Evolutionary conservation across 2,329 filamentous ascomycete genomes (phyloP), one percentile per base, ranked within the genome.

Genomic region (Fusarium duplospermum): DNA sequence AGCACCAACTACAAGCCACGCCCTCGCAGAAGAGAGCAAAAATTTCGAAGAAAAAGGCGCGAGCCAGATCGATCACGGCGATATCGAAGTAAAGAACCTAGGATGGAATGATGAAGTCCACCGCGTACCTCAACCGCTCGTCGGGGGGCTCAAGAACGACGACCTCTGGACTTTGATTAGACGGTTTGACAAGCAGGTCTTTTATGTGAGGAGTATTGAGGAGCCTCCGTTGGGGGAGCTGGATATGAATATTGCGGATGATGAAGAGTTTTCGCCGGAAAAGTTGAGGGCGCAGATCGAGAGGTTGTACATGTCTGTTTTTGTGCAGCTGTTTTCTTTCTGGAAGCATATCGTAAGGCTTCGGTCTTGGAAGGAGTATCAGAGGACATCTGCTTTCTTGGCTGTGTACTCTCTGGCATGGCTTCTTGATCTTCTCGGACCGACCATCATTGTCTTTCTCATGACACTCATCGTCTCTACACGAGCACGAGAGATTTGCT

Each of bases 231-330:
- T 93, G 1, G 93, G 92, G 7, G 90, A 91, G 16, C 84, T 97
- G 40, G 94, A 97, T 80, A 87, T 97, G 67, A 94, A 95, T 75
- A 92, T 94, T 65, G 92, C 93, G 6, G 92, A 95, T 42, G 92
- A 96, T 63, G 94, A 96, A 74, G 93, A 95, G 66, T 96, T 96
- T 80, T 94, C 93, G 0, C 94, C 94, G 0, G 94, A 96, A 78
- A 96, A 96, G 83, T 85, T 97, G 52, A 88, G 94, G 13, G 90
- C 92, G 3, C 94, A 93, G 62, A 80, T 96, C 5, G 94, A 97
- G 82, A 87, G 94, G 16, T 84, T 96, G 13, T 97, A 97, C 80
- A 95, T 94, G 88, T 94, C 92, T 0, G 90, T 97, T 1, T 85
- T 93, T 9, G 88, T 95, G 58, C 88, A 91, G 16, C 54, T 94